Base-by-base conservation (phyloP, 352 stramenopile species). In the Phytopythium litorale region DNA sequence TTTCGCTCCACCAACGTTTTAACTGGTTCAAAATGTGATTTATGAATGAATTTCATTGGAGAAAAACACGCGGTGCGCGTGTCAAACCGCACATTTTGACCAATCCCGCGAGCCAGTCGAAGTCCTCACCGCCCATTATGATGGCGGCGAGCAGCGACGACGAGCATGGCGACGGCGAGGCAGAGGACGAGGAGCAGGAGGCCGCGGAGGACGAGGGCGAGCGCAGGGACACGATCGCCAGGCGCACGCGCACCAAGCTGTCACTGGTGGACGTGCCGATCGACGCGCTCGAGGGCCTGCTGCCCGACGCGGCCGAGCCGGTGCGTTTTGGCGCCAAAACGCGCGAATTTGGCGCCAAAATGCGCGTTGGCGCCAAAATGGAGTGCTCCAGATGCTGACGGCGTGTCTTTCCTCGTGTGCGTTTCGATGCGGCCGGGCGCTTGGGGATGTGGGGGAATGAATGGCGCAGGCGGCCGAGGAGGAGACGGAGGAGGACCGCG, bases 261-360 rank as follows among this genome's bases (percentile, higher is more conserved):
- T 93, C 84, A 56, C 78, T 93, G 37, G 80, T 88, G 55, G 72
- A 91, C 59, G 84, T 93, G 11, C 70, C 76, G 18, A 85, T 93
- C 56, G 81, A 90, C 64, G 75, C 71, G 56, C 73, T 93, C 23
- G 84, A 93, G 66, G 78, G 80, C 23, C 76, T 72, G 16, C 62
- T 93, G 13, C 74, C 78, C 6, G 75, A 88, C 32, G 42, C 64
- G n/a, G 37, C 28, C 21, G 60, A 53, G 38, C 48, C 72, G 9
- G 65, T 79, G 35, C 62, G 58, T 28, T 38, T 38, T 38, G 33
- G 33, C 33, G 33, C 33, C 33, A 38, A 38, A 38, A 38, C 11
- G 33, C 23, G 6, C n/a, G 23, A 46, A 40, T 28, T 65, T 77
- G 57, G 63, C 64, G 70, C 67, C 67, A 75, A 71, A 72, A 70